Evolutionary conservation across 2,329 filamentous ascomycete genomes (phyloP), one percentile per base, ranked within the genome.

Genomic region (Clathrospora elynae): DNA sequence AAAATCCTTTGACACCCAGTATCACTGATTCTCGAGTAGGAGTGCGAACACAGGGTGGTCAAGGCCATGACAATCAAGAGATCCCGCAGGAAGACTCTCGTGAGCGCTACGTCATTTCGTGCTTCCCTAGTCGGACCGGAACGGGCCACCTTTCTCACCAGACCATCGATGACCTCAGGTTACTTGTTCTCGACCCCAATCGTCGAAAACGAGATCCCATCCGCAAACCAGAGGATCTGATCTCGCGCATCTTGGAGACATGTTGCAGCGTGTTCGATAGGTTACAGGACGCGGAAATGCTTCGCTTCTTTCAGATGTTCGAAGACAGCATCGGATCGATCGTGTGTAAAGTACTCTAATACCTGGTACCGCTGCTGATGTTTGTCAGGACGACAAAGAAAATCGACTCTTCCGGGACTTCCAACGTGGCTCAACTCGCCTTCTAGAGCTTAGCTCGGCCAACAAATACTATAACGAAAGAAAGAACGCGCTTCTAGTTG

Each of bases 261-360:
- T 53, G 46, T 28, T 49, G 32, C 24, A 34, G 26, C 20, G 14
- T 29, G 2, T 50, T 50, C 22, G 47, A 46, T 20, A 19, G 42
- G 6, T 31, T 46, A 18, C 37, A 50, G 16, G 19, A 43, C 20
- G 30, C 23, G 3, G 35, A 46, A 6, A 40, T 32, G 34, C 42
- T 50, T 18, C 42, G 30, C 7, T 50, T 50, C 35, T 46, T 46
- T 12, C 35, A 49, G 12, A 49, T 49, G 39, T 49, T 49, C 23
- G 40, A 43, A 19, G 46, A 49, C n/a, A 40, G 40, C 1, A 31
- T 49, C 10, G 40, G 46, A 4, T 36, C 36, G 3, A 44, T 49
- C 16, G 46, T 35, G 19, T 23, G 34, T 37, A 16, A 6, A 9
- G 18, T 6, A 10, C 17, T 13, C 10, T 17, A 19, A 17, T 7